Evolutionary conservation across 805 yeast genomes (phyloP), one percentile per base, ranked within the genome.

Genomic region (Kuraishia piskuri): DNA sequence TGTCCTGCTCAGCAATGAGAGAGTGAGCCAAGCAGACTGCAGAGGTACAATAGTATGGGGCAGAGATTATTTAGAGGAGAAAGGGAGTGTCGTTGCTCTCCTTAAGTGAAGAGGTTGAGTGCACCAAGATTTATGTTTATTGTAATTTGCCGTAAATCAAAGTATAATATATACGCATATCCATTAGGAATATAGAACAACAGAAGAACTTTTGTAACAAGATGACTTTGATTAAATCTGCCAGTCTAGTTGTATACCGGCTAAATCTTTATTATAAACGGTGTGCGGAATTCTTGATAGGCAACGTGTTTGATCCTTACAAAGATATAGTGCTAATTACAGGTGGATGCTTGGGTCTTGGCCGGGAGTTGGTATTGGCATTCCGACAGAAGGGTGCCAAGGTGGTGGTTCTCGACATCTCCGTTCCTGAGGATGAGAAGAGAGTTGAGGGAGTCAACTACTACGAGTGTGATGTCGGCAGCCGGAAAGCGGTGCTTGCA

Each of bases 301-400:
- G 88, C 1, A 77, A 74, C 53, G 70, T 69, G 10, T 76, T 77
- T 55, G 84, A 81, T 44, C 77, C 80, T 0, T 65, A 63, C 22
- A 67, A 72, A 10, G 96, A 88, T 61, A 72, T 86, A 10, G 86
- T 83, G 0, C 68, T 90, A 3, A 71, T 92, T 21, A 91, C 98
- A 0, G 98, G 98, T 0, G 98, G 97, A 0, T 64, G 79, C 2
- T 71, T 81, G 0, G 98, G 97, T 0, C 72, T 92, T 9, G 98
- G 98, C 0, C 70, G 69, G 46, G 87, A 82, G 57, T 57, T 92
- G 2, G 88, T 77, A 0, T 56, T 59, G 17, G 61, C 62, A 22
- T 76, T 91, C 52, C 66, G 70, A 5, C 57, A 58, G 7, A 63
- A 69, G 22, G 75, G 74, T 0, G 77, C 80, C 10, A 74, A 65